Evolutionary conservation across 805 yeast genomes (phyloP).

Genomic region (Saturnispora besseyi): DNA sequence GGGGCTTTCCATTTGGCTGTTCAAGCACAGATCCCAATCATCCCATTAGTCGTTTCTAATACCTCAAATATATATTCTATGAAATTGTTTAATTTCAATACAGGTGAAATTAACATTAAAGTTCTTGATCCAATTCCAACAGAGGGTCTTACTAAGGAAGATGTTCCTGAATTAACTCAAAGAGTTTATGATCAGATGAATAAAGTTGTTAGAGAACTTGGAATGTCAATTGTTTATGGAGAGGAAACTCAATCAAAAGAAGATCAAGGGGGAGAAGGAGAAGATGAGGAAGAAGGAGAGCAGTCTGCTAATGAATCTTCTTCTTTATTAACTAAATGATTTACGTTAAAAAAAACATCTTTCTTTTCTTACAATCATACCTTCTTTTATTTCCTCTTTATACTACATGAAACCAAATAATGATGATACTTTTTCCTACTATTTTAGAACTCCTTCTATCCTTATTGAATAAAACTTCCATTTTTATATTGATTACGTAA

Average conservation of each 20-base stretch:
- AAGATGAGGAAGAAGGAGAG: conserved; percentile 5
- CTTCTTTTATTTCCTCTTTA: too few relatives aligned
- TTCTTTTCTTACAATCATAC: background rate
- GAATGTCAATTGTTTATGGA: conserved; percentile 32
- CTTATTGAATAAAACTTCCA: too few relatives aligned
- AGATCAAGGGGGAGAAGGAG: background rate
- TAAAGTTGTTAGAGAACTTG: conserved; percentile 31
- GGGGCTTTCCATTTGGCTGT: conserved; percentile 98
- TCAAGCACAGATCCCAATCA: conserved; percentile 80
- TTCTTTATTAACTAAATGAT: conserved; percentile 3
- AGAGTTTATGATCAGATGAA: conserved; percentile 54
- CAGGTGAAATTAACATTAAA: conserved; percentile 68
- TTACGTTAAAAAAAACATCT: background rate
- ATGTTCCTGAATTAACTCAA: conserved; percentile 52
- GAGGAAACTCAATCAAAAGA: conserved; percentile 3
- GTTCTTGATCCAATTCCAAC: conserved; percentile 80
- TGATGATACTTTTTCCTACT: too few relatives aligned
- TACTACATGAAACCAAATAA: too few relatives aligned
- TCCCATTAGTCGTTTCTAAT: conserved; percentile 84
- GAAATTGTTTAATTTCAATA: conserved; percentile 52
- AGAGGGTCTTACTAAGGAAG: conserved; percentile 57
- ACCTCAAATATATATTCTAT: conserved; percentile 65
- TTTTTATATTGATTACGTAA: too few relatives aligned
- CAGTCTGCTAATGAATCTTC: conserved; percentile 8
- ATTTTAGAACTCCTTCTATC: too few relatives aligned